phyloP scores from a whole-genome alignment of 2,329 filamentous ascomycete species.

The Shiraia bambusicola region DNA sequence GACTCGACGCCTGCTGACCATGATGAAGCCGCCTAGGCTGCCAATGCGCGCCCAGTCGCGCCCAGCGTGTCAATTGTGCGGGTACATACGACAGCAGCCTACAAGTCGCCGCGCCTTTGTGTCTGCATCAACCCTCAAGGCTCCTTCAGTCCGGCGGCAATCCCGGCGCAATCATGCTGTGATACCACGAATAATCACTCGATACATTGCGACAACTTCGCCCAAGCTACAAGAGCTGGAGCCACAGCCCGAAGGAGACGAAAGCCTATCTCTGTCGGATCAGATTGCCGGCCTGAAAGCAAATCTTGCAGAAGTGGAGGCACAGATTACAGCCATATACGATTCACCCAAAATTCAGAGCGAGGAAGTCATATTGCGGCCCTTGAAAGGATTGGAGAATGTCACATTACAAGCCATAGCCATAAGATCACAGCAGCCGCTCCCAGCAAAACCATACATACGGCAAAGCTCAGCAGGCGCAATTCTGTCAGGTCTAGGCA shows the following conservation, averaged over 20 bases:
- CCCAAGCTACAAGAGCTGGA: constrained; percentile 18
- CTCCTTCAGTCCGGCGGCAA: constrained; percentile 29
- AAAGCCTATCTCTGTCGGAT: constrained; percentile 17
- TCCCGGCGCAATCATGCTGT: constrained; percentile 18
- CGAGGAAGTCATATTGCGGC: constrained; percentile 23
- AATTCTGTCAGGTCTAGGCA: constrained; percentile 34
- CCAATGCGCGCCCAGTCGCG: constrained; percentile 32
- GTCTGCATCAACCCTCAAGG: constrained; percentile 24
- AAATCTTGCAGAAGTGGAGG: constrained; percentile 29
- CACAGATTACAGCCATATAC: constrained; percentile 27
- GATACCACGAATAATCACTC: constrained; percentile 17
- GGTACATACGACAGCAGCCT: constrained; percentile 34
- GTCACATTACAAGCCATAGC: constrained; percentile 32
- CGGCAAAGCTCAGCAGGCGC: constrained; percentile 38
- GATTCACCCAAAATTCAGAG: constrained; percentile 31
- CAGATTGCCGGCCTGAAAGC: constrained; percentile 22
- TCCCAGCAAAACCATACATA: constrained; percentile 22
- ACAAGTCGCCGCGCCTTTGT: constrained; percentile 31
- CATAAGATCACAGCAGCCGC: constrained; percentile 29
- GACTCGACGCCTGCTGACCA: constrained; percentile 4
- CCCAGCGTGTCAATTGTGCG: constrained; percentile 39
- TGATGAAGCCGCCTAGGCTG: constrained; percentile 34
- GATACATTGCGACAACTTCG: constrained; percentile 24
- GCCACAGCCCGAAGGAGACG: constrained; percentile 7
- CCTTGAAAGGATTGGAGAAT: constrained; percentile 24